A percentile compares a stretch with the other conserved stretches of the same genome.
These are phyloP conservation scores for Candida sanyaensis DNA, from an alignment of 1,139 yeast species.

Conservation along the genomic window DNA sequence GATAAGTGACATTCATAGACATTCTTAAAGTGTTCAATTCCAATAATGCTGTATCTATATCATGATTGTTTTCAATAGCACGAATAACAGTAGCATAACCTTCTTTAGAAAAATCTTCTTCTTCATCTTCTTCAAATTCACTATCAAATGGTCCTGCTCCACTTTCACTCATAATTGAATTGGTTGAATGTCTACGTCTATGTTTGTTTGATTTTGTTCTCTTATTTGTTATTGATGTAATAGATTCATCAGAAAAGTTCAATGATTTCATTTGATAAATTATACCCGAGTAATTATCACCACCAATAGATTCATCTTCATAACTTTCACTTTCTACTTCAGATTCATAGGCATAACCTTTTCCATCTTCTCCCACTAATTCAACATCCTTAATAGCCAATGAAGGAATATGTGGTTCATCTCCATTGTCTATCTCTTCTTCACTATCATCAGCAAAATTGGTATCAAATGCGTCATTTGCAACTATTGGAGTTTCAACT, in stretches of 20 bases:
- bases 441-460: constrained; percentile 28
- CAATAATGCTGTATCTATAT: constrained; percentile 85
- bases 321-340: constrained; percentile 40
- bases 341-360: constrained; percentile 59
- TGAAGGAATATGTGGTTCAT: constrained; percentile 8
- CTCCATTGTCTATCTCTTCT: constrained; percentile 17
- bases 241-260: constrained; percentile 78
- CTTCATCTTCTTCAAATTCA: constrained; percentile 70
- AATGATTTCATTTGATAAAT: constrained; percentile 64
- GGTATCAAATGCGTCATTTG: constrained; percentile 25
- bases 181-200: constrained; percentile 38
- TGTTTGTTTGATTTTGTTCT: constrained; percentile 30
- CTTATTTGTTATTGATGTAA: constrained; percentile 58
- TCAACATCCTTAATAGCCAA: constrained; percentile 28
- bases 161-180: constrained; percentile 40
- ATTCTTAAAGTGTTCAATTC: constrained; percentile 93
- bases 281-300: constrained; percentile 35
- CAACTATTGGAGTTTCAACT: constrained; percentile 47
- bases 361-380: constrained; percentile 61
- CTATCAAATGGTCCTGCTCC: constrained; percentile 30
- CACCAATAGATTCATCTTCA: constrained; percentile 32
- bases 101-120: constrained; percentile 82
- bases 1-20: constrained; percentile 96
- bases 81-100: constrained; percentile 93
- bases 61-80: constrained; percentile 90